Evolutionary conservation across 441 rosid genomes (phyloP), one percentile per base, ranked within the genome.

Genomic region (Syzygium syzygioides): DNA sequence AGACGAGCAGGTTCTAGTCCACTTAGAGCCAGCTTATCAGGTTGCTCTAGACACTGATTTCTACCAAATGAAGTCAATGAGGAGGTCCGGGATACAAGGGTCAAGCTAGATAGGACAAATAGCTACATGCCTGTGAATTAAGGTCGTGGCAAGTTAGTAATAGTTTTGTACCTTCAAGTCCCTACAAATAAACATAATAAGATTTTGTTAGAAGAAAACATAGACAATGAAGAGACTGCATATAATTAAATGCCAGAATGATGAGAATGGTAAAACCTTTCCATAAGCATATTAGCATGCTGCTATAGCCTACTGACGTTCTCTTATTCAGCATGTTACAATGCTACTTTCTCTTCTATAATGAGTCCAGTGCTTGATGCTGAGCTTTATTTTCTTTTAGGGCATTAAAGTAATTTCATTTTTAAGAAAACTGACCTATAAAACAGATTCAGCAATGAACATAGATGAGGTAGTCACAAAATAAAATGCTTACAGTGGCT

Each of bases 1-100:
- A 96, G 97, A 88, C 92, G 91, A 90, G 85, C 90, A 91, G 98
- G 94, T 94, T 95, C 96, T 89, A 96, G 96, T 89, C 99, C 99
- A 90, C 98, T 95, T 80, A 95, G 90, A 87, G 91, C 96, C 87
- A 96, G 90, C 92, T 95, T 95, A 89, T 94, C 94, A 89, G 99
- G 98, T 92, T 91, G 93, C 91, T 86, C 97, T 88, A 94, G 95
- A 92, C 96, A 91, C 99, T 96, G 91, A 87, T 88, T 89, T 85
- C 83, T 37, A 53, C 84, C 15, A 85, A 66, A 66, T 86, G 20
- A 88, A 55, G 45, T 66, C 57, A 62, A 85, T 88, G 52, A 59
- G 53, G n/a, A 85, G 59, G 37, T 30, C 53, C 79, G 50, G 53
- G 5, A 25, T 52, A 34, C 86, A 45, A 92, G 37, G 55, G 85